Evolutionary conservation across 495 filamentous ascomycete species (phyloP).

Genomic region (Lophium mytilinum): DNA sequence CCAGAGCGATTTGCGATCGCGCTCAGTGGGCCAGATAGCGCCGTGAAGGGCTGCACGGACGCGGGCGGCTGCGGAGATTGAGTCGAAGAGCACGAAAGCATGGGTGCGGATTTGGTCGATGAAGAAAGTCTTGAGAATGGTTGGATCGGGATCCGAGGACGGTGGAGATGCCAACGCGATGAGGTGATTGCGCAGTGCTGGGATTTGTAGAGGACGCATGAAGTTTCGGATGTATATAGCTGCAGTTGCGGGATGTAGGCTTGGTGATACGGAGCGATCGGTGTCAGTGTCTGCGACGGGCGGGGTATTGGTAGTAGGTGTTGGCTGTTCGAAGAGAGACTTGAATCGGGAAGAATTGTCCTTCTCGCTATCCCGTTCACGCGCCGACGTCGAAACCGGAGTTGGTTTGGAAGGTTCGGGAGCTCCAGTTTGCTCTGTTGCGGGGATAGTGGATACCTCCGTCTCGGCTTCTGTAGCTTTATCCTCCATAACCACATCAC

Average conservation of each 20-base stretch:
- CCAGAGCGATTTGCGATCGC: conserved; percentile 74
- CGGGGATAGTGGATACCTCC: not conserved
- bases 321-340: conserved; percentile 10
- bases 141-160: conserved; percentile 39
- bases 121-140: conserved; percentile 59
- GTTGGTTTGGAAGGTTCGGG: not conserved
- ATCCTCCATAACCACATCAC: conserved; percentile 18
- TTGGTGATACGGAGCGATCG: conserved; percentile 50
- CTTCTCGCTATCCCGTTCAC: conserved; percentile 6
- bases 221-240: conserved; percentile 87
- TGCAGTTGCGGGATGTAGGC: conserved; percentile 74
- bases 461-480: not conserved
- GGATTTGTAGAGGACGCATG: conserved; percentile 73
- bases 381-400: not conserved
- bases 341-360: conserved; percentile 15
- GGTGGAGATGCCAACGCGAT: conserved; percentile 55
- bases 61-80: conserved; percentile 61
- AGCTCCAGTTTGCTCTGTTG: not conserved
- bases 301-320: not conserved
- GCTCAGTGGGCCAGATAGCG: conserved; percentile 78
- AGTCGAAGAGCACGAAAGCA: conserved; percentile 66
- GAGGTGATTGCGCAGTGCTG: conserved; percentile 57
- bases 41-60: conserved; percentile 71
- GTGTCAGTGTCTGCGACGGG: conserved; percentile 14
- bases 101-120: conserved; percentile 83